phyloP scores from a whole-genome alignment of 176 grass and related monocot species.

The Phoenix dactylifera region DNA sequence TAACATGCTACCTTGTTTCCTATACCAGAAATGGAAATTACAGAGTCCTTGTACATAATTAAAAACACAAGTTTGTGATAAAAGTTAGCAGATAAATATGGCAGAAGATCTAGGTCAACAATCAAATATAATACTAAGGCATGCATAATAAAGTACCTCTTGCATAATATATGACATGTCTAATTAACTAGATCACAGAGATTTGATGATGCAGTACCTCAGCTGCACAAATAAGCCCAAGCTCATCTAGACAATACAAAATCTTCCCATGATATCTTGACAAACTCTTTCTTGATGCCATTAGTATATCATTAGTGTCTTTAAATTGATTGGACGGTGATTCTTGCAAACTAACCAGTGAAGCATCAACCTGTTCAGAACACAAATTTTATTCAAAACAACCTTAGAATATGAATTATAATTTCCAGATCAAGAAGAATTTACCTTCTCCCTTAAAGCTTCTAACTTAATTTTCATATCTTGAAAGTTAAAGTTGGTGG shows the following conservation, averaged over 20 bases:
- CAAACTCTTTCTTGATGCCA: slow-evolving; percentile 44
- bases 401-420: neutral
- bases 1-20: too few relatives aligned
- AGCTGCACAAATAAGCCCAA: slow-evolving; percentile 41
- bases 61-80: too few relatives aligned
- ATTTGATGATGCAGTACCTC: slow-evolving; percentile 34
- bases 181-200: neutral
- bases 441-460: slow-evolving; percentile 33
- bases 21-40: too few relatives aligned
- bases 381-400: slow-evolving; percentile 7
- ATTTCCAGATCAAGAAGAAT: slow-evolving; percentile 7
- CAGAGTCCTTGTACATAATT: too few relatives aligned
- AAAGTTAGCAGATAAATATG: too few relatives aligned
- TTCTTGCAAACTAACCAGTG: slow-evolving; percentile 43
- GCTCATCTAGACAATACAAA: slow-evolving; percentile 35
- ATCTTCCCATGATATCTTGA: slow-evolving; percentile 40
- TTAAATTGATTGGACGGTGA: slow-evolving; percentile 45
- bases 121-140: too few relatives aligned
- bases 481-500: slow-evolving; percentile 38
- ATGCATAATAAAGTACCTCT: too few relatives aligned
- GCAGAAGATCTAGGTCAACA: too few relatives aligned
- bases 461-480: slow-evolving; percentile 40
- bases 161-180: too few relatives aligned
- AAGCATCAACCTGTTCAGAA: slow-evolving; percentile 34
- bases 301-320: slow-evolving; percentile 47